Evolutionary conservation across 179 eudicot genomes (phyloP), one percentile per base, ranked within the genome.

Genomic region (Vitellaria paradoxa): DNA sequence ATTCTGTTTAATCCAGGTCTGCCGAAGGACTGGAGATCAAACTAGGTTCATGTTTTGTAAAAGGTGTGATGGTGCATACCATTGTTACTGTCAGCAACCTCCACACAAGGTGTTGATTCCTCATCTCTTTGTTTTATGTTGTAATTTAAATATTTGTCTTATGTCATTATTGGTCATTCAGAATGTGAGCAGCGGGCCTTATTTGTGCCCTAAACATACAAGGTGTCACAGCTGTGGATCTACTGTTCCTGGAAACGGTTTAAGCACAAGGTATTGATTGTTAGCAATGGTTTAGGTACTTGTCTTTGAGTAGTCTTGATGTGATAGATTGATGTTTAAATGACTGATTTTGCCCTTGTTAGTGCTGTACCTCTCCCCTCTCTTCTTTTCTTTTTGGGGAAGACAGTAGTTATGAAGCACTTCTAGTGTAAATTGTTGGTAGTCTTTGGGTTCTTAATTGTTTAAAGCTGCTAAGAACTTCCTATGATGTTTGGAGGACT

Each of bases 211-310:
- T 62, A 95, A 93, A 82, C 99, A 95, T 81, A 95, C 99, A 45
- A 93, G 78, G 83, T 95, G 99, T 82, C 99, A 96, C 81, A 93
- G 99, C 85, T 96, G 99, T 74, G 91, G 83, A 63, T 93, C 99
- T 71, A 84, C 83, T 79, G 98, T 95, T 45, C 98, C 99, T 63
- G 99, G 99, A 77, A 95, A 93, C 69, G 99, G 99, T 80, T 78
- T 85, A 70, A 95, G 99, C 74, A 82, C 89, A 62, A 91, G 99
- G 99, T 95, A 83, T 67, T 55, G 47, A 15, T 50, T 65, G 55
- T 26, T 6, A 30, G 57, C 20, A 1, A 5, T 53, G 23, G 18
- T 65, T 78, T 55, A 78, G 46, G 26, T 45, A 20, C 23, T 45
- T 55, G 9, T 17, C 66, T 45, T 56, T 30, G 11, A 65, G 14